phyloP scores from a whole-genome alignment of 2,329 filamentous ascomycete genomes.

The Penicillium crustosum region DNA sequence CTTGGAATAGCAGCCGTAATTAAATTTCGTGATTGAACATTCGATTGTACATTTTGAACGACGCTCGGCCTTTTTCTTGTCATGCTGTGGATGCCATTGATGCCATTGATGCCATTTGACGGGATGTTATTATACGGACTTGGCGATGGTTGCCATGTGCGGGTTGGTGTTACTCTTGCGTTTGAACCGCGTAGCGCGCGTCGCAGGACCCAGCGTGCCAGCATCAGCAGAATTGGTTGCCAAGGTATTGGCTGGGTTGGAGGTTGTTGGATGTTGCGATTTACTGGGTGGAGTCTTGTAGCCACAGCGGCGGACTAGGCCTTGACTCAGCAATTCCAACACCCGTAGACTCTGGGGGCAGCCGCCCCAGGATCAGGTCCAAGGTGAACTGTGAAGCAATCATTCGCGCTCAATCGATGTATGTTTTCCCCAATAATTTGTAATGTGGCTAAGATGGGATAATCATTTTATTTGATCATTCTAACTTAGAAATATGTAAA shows the following conservation, averaged over 20 bases:
- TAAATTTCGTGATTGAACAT: conserved; percentile 11
- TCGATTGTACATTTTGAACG: neutral
- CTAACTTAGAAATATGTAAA: neutral
- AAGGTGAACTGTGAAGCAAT: too few species aligned
- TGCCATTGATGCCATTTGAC: neutral
- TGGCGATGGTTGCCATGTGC: neutral
- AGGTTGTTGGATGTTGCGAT: neutral
- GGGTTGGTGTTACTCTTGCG: neutral
- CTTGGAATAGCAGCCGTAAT: conserved; percentile 38
- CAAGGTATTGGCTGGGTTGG: neutral
- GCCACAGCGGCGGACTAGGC: neutral
- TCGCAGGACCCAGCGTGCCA: neutral
- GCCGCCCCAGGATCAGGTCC: neutral
- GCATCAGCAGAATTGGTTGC: conserved; percentile 3
- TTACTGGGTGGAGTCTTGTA: neutral
- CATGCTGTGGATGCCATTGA: conserved; percentile 3
- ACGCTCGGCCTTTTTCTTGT: conserved; percentile 1
- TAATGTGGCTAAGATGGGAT: neutral
- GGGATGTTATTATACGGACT: neutral
- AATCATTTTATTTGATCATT: too few species aligned
- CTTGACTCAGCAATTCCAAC: conserved; percentile 6
- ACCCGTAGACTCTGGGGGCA: too few species aligned
- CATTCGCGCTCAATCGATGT: neutral
- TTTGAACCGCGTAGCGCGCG: neutral
- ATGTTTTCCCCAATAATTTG: too few species aligned